These are phyloP conservation scores for Bacidia rubella DNA, from an alignment of 495 filamentous ascomycete species.

Conservation along the genomic window DNA sequence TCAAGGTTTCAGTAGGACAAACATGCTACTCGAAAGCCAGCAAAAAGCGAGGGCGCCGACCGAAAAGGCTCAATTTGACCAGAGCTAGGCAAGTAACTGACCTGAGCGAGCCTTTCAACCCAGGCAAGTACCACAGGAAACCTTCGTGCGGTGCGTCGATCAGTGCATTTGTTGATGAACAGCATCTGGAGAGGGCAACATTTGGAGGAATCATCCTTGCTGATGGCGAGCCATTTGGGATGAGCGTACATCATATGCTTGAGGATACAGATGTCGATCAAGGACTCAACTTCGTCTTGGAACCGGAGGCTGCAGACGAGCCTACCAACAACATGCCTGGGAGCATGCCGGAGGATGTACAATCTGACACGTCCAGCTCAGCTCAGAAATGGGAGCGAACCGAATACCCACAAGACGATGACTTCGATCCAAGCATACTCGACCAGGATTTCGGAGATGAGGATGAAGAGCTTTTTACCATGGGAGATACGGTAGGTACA, in stretches of 20 bases:
- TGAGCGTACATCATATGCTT: conserved; percentile 94
- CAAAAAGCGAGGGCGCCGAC: conserved; percentile 21
- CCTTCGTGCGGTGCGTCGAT: conserved; percentile 84
- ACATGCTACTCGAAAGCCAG: conserved; percentile 52
- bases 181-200: conserved; percentile 76
- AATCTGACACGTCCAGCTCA: background rate
- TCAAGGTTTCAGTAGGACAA: conserved; percentile 55
- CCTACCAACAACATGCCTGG: background rate
- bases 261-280: conserved; percentile 63
- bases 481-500: conserved; percentile 76
- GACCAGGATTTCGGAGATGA: conserved; percentile 36
- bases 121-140: conserved; percentile 48
- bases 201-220: conserved; percentile 79
- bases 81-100: conserved; percentile 27
- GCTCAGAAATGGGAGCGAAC: background rate
- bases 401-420: conserved; percentile 27
- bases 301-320: conserved; percentile 3
- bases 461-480: conserved; percentile 48
- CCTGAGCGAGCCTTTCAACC: conserved; percentile 3
- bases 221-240: conserved; percentile 70
- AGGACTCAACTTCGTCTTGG: conserved; percentile 15
- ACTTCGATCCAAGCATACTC: conserved; percentile 17
- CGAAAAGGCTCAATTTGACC: conserved; percentile 15
- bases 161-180: conserved; percentile 71
- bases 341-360: background rate